Evolutionary conservation across 306 rosid species (phyloP).

Genomic region (Dalbergia cochinchinensis): DNA sequence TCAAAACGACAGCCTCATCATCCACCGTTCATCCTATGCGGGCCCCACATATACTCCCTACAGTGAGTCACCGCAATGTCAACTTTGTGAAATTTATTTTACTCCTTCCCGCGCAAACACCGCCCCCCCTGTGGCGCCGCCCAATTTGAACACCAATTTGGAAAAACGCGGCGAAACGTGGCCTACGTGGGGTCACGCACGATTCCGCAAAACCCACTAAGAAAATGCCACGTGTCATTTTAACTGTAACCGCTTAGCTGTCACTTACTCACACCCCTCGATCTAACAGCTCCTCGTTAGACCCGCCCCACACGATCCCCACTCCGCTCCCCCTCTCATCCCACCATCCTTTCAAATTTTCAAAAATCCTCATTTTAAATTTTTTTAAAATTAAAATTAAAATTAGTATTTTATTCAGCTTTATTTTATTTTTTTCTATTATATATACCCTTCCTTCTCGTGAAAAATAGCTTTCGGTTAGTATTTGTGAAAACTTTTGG

Average conservation of each 20-base stretch:
- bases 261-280: conserved; percentile 35
- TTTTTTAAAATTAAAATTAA: conserved; percentile 23
- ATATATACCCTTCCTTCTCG: conserved; percentile 28
- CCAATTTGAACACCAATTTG: conserved; percentile 43
- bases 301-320: conserved; percentile 30
- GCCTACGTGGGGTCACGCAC: conserved; percentile 11
- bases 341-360: conserved; percentile 46
- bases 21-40: not conserved
- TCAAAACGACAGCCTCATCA: not conserved
- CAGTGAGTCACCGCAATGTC: conserved; percentile 39
- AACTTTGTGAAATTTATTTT: conserved; percentile 2
- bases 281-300: conserved; percentile 19
- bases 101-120: conserved; percentile 69
- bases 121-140: conserved; percentile 53
- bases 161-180: conserved; percentile 47
- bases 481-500: not conserved
- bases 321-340: not conserved
- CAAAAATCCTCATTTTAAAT: conserved; percentile 1
- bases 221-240: conserved; percentile 1
- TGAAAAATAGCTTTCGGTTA: not conserved
- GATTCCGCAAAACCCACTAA: not conserved
- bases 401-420: too few relatives aligned
- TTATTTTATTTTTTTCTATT: not conserved
- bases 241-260: conserved; percentile 40
- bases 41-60: conserved; percentile 28